phyloP scores from a whole-genome alignment of 148 eudicot species.

The Camellia japonica region DNA sequence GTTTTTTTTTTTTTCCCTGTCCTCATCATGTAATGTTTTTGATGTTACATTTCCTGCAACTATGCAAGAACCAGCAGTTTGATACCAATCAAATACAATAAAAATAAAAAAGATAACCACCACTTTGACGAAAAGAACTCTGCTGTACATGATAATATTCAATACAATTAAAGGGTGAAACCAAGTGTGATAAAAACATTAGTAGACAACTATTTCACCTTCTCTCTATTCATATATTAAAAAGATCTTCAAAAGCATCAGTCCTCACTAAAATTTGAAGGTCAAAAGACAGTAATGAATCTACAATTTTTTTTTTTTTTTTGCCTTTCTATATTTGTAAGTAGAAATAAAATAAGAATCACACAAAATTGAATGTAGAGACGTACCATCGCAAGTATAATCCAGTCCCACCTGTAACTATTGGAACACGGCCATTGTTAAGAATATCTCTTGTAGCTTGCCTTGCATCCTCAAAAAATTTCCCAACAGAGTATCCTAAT shows the following conservation, averaged over 20 bases:
- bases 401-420: slow-evolving; percentile 94
- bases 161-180: not conserved
- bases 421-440: slow-evolving; percentile 73
- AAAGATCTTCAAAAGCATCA: not conserved
- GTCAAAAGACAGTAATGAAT: no score
- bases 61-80: not conserved
- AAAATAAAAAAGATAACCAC: no score
- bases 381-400: slow-evolving; percentile 91
- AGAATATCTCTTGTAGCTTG: slow-evolving; percentile 72
- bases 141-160: not conserved
- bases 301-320: no score
- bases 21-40: not conserved
- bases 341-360: not conserved
- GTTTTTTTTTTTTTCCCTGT: no score
- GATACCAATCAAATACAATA: not conserved
- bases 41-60: not conserved
- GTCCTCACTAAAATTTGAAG: not conserved
- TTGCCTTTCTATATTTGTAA: not conserved
- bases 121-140: no score
- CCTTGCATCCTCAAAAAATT: slow-evolving; percentile 90
- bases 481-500: slow-evolving; percentile 87
- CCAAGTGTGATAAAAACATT: not conserved
- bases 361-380: not conserved
- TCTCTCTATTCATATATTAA: slow-evolving; percentile 11
- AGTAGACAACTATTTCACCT: not conserved